A percentile compares a stretch with the other conserved stretches of the same genome.
Conservation (phyloP, 1,284 basidiomycete genomes). For the Boletus chippewaensis region DNA sequence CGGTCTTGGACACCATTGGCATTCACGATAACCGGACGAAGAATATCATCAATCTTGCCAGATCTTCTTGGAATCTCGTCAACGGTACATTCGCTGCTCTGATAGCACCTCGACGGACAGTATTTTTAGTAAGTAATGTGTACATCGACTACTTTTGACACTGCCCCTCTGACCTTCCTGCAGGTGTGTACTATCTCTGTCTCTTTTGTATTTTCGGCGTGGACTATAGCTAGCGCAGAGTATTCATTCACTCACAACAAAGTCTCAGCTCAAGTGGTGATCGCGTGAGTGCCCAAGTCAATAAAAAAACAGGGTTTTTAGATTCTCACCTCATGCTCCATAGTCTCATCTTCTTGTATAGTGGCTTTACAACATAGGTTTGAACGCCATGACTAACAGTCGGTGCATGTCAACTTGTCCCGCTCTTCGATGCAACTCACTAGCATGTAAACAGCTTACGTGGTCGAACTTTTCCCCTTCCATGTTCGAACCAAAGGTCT, state of each 20-base stretch:
- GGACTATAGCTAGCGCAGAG: conserved; percentile 15
- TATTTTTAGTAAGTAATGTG: conserved; percentile 13
- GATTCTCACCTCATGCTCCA: background rate
- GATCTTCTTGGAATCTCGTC: conserved; percentile 9
- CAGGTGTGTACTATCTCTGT: conserved; percentile 13
- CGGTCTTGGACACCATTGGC: conserved; percentile 16
- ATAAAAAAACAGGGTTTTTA: too few relatives aligned
- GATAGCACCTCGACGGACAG: conserved; percentile 10
- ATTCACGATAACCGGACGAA: conserved; percentile 18
- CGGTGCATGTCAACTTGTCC: background rate
- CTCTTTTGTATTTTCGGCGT: conserved; percentile 12
- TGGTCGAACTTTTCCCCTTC: conserved; percentile 22
- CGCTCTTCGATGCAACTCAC: background rate
- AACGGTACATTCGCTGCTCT: conserved; percentile 3
- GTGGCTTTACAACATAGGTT: conserved; percentile 16
- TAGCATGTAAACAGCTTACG: conserved; percentile 11
- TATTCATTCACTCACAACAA: conserved; percentile 4
- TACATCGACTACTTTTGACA: background rate
- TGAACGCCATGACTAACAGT: conserved; percentile 8
- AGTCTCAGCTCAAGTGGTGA: background rate
- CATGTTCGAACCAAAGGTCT: conserved; percentile 16
- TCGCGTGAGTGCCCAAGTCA: background rate
- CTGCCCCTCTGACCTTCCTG: background rate
- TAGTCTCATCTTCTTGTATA: conserved; percentile 17
- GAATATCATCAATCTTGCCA: conserved; percentile 13